phyloP scores from a whole-genome alignment of 257 asterid genomes.

The Paulownia fortunei region DNA sequence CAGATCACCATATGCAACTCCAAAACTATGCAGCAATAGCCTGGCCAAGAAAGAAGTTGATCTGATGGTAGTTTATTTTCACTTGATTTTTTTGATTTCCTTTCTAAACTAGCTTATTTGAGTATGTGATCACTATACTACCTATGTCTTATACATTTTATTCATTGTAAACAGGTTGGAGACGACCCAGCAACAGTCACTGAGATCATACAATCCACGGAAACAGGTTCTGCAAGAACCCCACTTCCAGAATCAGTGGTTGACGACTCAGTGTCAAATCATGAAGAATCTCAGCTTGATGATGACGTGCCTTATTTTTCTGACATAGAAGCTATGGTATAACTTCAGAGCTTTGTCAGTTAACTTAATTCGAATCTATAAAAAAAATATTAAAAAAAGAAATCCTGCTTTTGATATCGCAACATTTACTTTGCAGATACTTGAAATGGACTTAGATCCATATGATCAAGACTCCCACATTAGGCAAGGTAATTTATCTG shows the following conservation, averaged over 20 bases:
- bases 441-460: conserved; percentile 94
- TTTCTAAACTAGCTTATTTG: conserved; percentile 14
- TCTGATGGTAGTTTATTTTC: conserved; percentile 39
- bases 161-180: conserved; percentile 51
- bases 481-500: conserved; percentile 58
- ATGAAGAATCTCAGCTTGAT: conserved; percentile 71
- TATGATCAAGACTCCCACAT: conserved; percentile 59
- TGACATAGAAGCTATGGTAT: conserved; percentile 96
- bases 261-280: conserved; percentile 59
- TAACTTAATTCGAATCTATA: conserved; percentile 21
- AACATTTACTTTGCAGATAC: conserved; percentile 63
- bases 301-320: conserved; percentile 92
- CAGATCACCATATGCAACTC: conserved; percentile 45
- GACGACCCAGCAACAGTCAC: conserved; percentile 42
- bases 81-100: conserved; percentile 11
- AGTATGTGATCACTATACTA: conserved; percentile 28
- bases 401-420: conserved; percentile 26
- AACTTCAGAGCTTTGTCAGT: conserved; percentile 28
- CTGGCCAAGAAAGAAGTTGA: conserved; percentile 46
- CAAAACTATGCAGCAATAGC: conserved; percentile 41
- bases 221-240: conserved; percentile 46
- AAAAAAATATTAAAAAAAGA: not conserved
- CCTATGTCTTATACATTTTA: conserved; percentile 26
- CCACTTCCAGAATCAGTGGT: conserved; percentile 47
- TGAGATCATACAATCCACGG: conserved; percentile 45